Base-by-base conservation (phyloP, 352 stramenopile species). In the Pythium myriotylum region DNA sequence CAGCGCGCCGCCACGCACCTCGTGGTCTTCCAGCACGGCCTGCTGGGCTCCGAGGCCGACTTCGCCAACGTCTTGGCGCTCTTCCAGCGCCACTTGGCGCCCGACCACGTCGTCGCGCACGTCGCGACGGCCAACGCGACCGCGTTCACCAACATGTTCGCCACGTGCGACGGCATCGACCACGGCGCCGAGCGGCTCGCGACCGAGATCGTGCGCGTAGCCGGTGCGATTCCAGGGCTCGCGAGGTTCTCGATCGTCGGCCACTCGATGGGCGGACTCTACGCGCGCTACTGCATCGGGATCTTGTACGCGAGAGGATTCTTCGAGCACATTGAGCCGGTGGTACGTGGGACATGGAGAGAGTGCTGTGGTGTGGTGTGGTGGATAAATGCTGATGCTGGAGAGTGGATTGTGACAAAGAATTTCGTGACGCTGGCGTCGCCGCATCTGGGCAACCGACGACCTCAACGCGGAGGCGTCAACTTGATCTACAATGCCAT, bases 401-500 rank as follows among this genome's bases (percentile, higher is more conserved):
- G n/a, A n/a, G n/a, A n/a, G n/a, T n/a, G n/a, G n/a, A n/a, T n/a
- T n/a, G n/a, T n/a, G n/a, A n/a, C n/a, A n/a, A n/a, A 94, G 85
- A 94, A 92, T 60, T 91, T 94, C 40, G 79, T 94, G 50, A 87
- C 84, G 35, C 64, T 94, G 39, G 84, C 84, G 40, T 81, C 81
- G 35, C 84, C 85, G 19, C 83, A 94, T 39, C 57, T 94, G 47
- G 85, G 85, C 41, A 89, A 88, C 24, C 81, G 83, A 20, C 77
- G 79, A 17, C 77, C 85, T 20, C 72, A 76, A 48, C 76, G 79
- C 13, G 76, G 76, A 3, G 64, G 70, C 13, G 71, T 85, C 22
- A 94, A 92, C 58, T 72, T 78, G 26, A 40, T 94, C 19, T 81
- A 78, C 60, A 94, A 94, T 57, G 62, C 67, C 8, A 40, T 92